These are phyloP conservation scores for Vanderwaltozyma polyspora DNA, from an alignment of 805 yeast species.

Conservation along the genomic window DNA sequence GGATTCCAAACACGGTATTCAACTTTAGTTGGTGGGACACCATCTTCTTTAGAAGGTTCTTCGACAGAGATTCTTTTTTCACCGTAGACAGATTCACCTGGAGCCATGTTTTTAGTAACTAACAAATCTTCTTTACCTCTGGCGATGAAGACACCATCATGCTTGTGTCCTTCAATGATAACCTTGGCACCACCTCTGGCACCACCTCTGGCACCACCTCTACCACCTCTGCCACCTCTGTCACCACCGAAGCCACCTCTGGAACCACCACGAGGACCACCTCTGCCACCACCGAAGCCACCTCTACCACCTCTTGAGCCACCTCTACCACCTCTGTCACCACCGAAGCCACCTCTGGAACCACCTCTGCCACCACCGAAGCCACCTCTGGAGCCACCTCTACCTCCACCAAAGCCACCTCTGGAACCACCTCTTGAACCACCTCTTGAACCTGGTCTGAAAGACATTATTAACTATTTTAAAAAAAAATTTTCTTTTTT, in stretches of 20 bases:
- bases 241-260: slow-evolving; percentile 44
- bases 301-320: slow-evolving; percentile 54
- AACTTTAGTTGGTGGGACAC: slow-evolving; percentile 81
- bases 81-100: slow-evolving; percentile 98
- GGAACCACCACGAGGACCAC: slow-evolving; percentile 35
- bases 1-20: slow-evolving; percentile 99
- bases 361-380: slow-evolving; percentile 42
- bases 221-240: slow-evolving; percentile 51
- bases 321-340: slow-evolving; percentile 57
- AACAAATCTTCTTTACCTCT: slow-evolving; percentile 98
- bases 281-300: slow-evolving; percentile 37
- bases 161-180: slow-evolving; percentile 96
- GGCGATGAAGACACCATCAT: slow-evolving; percentile 97
- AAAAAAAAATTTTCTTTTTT: neutral
- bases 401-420: slow-evolving; percentile 37
- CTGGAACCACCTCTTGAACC: slow-evolving; percentile 36
- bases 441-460: slow-evolving; percentile 59
- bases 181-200: slow-evolving; percentile 91
- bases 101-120: slow-evolving; percentile 93
- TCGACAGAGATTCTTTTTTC: slow-evolving; percentile 93
- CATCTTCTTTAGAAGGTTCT: slow-evolving; percentile 82
- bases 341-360: slow-evolving; percentile 36
- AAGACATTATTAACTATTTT: slow-evolving; percentile 11
- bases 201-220: slow-evolving; percentile 69
- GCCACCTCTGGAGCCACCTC: slow-evolving; percentile 40